Evolutionary conservation across 75 land plant species (phyloP).

Genomic region (Selaginella moellendorffii): DNA sequence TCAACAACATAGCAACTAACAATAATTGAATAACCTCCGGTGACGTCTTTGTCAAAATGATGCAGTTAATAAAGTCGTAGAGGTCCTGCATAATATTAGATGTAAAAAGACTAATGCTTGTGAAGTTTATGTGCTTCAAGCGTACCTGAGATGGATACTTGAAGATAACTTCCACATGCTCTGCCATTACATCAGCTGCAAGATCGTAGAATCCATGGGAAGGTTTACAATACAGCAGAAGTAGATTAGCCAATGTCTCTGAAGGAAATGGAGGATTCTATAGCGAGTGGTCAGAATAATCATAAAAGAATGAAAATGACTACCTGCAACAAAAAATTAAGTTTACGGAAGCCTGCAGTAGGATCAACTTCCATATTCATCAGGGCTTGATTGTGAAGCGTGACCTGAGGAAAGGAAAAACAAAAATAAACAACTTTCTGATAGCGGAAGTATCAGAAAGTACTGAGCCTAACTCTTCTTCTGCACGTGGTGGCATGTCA

Average conservation of each 20-base stretch:
- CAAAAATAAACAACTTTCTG: neutral
- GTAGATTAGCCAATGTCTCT: constrained; percentile 23
- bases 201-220: constrained; percentile 25
- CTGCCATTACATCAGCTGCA: constrained; percentile 33
- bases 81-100: constrained; percentile 29
- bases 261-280: constrained; percentile 30
- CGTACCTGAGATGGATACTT: constrained; percentile 24
- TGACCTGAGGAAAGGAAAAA: constrained; percentile 14
- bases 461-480: constrained; percentile 32
- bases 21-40: constrained; percentile 13
- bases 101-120: neutral
- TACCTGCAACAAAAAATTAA: constrained; percentile 29
- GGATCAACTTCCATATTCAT: constrained; percentile 26
- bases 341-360: constrained; percentile 24
- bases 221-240: constrained; percentile 29
- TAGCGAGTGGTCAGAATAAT: too few species aligned
- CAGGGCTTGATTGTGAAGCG: constrained; percentile 31
- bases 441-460: too few species aligned
- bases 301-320: too few species aligned
- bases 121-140: neutral
- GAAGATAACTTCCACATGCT: constrained; percentile 20
- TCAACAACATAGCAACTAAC: neutral
- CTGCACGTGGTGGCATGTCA: constrained; percentile 30
- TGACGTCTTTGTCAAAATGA: constrained; percentile 17
- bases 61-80: constrained; percentile 23